Conservation (phyloP, 129 eudicot genomes). For the Helichrysum umbraculigerum region DNA sequence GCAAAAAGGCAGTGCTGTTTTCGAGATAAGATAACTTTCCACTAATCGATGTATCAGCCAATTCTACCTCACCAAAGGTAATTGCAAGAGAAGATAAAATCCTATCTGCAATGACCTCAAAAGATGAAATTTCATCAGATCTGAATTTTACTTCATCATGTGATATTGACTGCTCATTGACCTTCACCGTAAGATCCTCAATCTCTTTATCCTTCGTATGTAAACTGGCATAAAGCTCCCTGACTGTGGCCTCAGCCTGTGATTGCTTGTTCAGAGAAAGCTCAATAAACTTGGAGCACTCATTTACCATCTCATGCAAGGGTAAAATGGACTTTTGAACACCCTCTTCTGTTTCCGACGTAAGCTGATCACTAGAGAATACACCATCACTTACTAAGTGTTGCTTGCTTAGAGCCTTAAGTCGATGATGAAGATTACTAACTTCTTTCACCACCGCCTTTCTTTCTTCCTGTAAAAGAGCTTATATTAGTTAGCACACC, state of each 20-base stretch:
- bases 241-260: conserved; percentile 42
- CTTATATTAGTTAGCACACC: conserved; percentile 4
- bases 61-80: conserved; percentile 42
- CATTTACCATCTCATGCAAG: conserved; percentile 59
- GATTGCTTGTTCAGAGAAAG: conserved; percentile 40
- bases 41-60: conserved; percentile 47
- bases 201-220: conserved; percentile 60
- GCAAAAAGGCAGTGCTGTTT: conserved; percentile 42
- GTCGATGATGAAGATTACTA: conserved; percentile 46
- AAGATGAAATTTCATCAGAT: conserved; percentile 28
- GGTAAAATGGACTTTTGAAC: conserved; percentile 31
- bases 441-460: conserved; percentile 46
- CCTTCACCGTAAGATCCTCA: conserved; percentile 47
- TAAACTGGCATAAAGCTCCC: conserved; percentile 49
- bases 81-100: conserved; percentile 50
- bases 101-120: conserved; percentile 54
- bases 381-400: conserved; percentile 26
- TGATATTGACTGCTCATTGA: conserved; percentile 45
- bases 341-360: conserved; percentile 33
- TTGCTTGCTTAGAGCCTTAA: conserved; percentile 46
- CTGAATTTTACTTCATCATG: conserved; percentile 33
- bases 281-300: conserved; percentile 55
- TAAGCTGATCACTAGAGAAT: conserved; percentile 20
- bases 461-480: conserved; percentile 71
- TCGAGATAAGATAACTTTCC: conserved; percentile 69